Conservation (phyloP, 768 basidiomycete genomes). For the Leccinum boreale region DNA sequence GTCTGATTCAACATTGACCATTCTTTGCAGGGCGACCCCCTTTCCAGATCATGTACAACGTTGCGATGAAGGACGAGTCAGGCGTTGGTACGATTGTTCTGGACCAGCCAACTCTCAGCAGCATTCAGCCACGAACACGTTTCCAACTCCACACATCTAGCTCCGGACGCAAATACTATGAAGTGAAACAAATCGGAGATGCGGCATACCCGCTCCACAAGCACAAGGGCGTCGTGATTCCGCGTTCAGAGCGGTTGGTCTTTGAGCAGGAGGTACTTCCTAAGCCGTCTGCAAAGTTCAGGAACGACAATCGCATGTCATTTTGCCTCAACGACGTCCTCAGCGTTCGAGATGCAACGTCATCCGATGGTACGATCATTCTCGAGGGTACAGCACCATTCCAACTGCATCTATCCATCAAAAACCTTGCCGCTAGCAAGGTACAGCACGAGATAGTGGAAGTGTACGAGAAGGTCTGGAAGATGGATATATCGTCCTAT, state of each 20-base stretch:
- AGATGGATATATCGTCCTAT: conserved; percentile 65
- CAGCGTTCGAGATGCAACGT: conserved; percentile 47
- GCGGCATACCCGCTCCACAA: conserved; percentile 76
- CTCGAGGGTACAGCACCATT: conserved; percentile 89
- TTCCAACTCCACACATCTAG: conserved; percentile 79
- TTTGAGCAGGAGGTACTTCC: conserved; percentile 85
- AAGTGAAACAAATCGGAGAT: conserved; percentile 87
- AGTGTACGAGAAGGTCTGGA: conserved; percentile 58
- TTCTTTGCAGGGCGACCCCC: conserved; percentile 70
- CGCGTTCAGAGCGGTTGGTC: conserved; percentile 62
- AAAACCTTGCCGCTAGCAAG: conserved; percentile 70
- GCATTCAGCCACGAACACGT: conserved; percentile 74
- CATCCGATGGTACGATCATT: conserved; percentile 52
- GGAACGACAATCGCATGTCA: conserved; percentile 57
- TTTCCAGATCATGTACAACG: conserved; percentile 89
- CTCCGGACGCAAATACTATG: conserved; percentile 82
- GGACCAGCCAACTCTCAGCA: conserved; percentile 79
- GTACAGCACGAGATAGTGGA: conserved; percentile 56
- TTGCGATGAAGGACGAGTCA: conserved; percentile 63
- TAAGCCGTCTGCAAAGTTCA: conserved; percentile 81
- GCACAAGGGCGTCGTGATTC: conserved; percentile 59
- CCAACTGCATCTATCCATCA: conserved; percentile 67
- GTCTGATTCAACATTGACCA: background rate
- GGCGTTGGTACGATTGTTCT: conserved; percentile 70
- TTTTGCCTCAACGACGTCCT: conserved; percentile 77